Evolutionary conservation across 1,284 basidiomycete genomes (phyloP).

Genomic region (Gastroboletus turbinatus): DNA sequence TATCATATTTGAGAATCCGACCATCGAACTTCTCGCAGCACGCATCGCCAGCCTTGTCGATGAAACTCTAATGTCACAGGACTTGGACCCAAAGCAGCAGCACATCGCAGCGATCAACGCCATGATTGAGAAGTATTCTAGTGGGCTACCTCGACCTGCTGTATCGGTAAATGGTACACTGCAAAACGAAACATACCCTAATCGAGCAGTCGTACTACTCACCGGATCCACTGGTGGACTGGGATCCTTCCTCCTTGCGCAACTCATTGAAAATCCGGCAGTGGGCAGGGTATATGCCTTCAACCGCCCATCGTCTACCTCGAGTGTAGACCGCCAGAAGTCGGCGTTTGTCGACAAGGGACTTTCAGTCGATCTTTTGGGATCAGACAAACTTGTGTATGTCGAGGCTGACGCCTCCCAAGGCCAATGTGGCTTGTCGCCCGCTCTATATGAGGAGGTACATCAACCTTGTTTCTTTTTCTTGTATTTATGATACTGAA

Average conservation of each 20-base stretch:
- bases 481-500: background rate
- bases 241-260: conserved; percentile 6
- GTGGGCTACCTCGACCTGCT: background rate
- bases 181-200: background rate
- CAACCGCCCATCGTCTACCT: conserved; percentile 8
- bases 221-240: conserved; percentile 16
- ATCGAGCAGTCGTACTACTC: conserved; percentile 2
- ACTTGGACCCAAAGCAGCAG: background rate
- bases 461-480: no score
- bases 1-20: conserved; percentile 11
- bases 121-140: conserved; percentile 14
- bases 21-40: conserved; percentile 6
- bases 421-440: conserved; percentile 5
- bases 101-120: conserved; percentile 3
- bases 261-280: background rate
- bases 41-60: background rate
- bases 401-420: conserved; percentile 10
- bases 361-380: conserved; percentile 6
- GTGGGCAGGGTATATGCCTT: conserved; percentile 8
- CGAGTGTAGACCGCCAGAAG: conserved; percentile 5
- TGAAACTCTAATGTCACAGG: background rate
- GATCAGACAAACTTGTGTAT: conserved; percentile 6
- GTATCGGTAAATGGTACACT: background rate
- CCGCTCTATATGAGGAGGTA: conserved; percentile 11
- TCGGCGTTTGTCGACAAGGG: conserved; percentile 4